Evolutionary conservation across 1,139 yeast species (phyloP).

Genomic region (Protomyces gravidus): DNA sequence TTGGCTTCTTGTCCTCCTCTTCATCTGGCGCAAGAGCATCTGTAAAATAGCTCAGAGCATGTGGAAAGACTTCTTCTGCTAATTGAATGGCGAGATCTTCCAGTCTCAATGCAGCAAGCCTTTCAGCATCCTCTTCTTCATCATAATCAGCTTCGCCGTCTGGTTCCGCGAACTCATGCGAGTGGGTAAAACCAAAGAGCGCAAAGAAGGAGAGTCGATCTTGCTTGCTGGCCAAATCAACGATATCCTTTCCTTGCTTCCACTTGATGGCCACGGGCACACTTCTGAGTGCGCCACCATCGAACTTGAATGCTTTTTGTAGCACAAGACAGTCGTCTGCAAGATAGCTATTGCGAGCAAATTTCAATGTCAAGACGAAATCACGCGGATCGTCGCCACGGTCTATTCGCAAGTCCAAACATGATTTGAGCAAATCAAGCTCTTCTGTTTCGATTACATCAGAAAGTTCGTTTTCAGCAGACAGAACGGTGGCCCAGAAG

Average conservation of each 20-base stretch:
- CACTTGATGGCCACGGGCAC: slow-evolving; percentile 4
- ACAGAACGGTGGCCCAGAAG: slow-evolving; percentile 22
- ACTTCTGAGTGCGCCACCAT: slow-evolving; percentile 11
- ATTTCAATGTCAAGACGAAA: slow-evolving; percentile 11
- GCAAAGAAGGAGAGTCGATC: slow-evolving; percentile 20
- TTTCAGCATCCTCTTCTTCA: slow-evolving; percentile 12
- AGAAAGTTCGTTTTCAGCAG: slow-evolving; percentile 12
- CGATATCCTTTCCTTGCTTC: slow-evolving; percentile 11
- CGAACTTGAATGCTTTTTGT: slow-evolving; percentile 18
- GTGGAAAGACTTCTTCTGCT: slow-evolving; percentile 24
- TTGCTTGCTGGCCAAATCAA: slow-evolving; percentile 2
- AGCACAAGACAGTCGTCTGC: slow-evolving; percentile 4
- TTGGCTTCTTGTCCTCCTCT: not conserved
- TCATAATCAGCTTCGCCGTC: not conserved
- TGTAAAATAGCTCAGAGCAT: slow-evolving; percentile 21
- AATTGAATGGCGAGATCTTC: slow-evolving; percentile 24
- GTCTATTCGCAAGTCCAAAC: slow-evolving; percentile 5
- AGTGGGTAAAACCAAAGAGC: slow-evolving; percentile 9
- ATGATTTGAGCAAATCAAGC: slow-evolving; percentile 19
- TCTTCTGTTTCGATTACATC: slow-evolving; percentile 14
- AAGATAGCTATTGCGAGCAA: slow-evolving; percentile 11
- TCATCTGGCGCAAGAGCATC: slow-evolving; percentile 24
- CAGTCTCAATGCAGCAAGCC: slow-evolving; percentile 6
- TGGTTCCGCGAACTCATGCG: slow-evolving; percentile 7
- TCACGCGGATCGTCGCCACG: slow-evolving; percentile 19